These are phyloP conservation scores for Saprolegnia parasitica DNA, from an alignment of 352 stramenopile genomes.

Conservation along the genomic window DNA sequence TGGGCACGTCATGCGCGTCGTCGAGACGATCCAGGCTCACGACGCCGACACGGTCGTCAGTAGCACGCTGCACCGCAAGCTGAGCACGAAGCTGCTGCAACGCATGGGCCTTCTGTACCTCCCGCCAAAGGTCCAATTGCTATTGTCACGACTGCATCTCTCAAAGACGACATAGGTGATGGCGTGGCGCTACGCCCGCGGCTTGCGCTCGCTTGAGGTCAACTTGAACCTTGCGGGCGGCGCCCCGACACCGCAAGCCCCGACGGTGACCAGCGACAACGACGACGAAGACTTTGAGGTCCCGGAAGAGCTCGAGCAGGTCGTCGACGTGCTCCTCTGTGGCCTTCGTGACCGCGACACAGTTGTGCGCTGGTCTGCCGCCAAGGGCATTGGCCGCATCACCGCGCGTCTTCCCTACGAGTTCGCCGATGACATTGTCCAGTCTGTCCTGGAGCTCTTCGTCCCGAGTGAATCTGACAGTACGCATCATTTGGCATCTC, in stretches of 20 bases:
- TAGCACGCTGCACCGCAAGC: slow-evolving; percentile 87
- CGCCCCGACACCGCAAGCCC: neutral
- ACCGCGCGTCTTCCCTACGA: slow-evolving; percentile 90
- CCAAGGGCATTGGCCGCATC: slow-evolving; percentile 97
- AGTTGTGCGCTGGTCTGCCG: slow-evolving; percentile 97
- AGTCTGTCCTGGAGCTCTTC: slow-evolving; percentile 93
- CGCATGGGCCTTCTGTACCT: slow-evolving; percentile 93
- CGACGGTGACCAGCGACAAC: neutral
- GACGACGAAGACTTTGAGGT: slow-evolving; percentile 47
- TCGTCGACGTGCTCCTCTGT: slow-evolving; percentile 89
- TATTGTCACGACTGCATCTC: neutral
- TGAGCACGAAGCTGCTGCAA: slow-evolving; percentile 97
- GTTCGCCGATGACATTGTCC: slow-evolving; percentile 96
- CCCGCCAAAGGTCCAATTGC: slow-evolving; percentile 63
- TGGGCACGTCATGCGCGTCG: slow-evolving; percentile 59
- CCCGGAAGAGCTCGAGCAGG: slow-evolving; percentile 96
- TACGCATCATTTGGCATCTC: neutral
- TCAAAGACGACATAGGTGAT: slow-evolving; percentile 45
- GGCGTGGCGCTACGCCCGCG: slow-evolving; percentile 94
- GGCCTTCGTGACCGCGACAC: slow-evolving; percentile 93
- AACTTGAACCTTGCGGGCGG: slow-evolving; percentile 64
- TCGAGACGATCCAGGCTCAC: slow-evolving; percentile 53
- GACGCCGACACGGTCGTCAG: slow-evolving; percentile 40
- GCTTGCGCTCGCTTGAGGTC: slow-evolving; percentile 88
- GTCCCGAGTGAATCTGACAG: slow-evolving; percentile 88